Conservation (phyloP, 2,329 filamentous ascomycete genomes). For the Pseudofabraea citricarpa region DNA sequence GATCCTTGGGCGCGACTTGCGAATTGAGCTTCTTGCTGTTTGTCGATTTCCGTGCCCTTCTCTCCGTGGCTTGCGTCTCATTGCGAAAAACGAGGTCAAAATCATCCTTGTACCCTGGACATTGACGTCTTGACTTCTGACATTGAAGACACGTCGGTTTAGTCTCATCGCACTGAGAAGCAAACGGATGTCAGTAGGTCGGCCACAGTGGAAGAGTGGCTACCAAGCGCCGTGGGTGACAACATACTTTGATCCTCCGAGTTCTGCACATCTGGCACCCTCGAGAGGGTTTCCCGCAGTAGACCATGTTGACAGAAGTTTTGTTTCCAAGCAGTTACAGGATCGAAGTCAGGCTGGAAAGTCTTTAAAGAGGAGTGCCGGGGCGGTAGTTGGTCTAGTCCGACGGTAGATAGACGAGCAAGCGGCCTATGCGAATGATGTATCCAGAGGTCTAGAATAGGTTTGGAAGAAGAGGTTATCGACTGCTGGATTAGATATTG, state of each 20-base stretch:
- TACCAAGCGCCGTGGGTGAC: constrained; percentile 1
- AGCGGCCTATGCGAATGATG: too few species aligned
- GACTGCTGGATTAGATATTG: constrained; percentile 3
- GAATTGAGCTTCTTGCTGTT: constrained; percentile 42
- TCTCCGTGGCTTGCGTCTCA: constrained; percentile 64
- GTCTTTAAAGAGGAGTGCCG: too few species aligned
- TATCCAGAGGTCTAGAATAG: not conserved
- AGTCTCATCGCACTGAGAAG: constrained; percentile 57
- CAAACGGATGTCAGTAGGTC: constrained; percentile 9
- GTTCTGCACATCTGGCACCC: constrained; percentile 73
- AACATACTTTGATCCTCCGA: constrained; percentile 64
- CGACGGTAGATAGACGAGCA: too few species aligned
- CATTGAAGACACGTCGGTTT: constrained; percentile 64
- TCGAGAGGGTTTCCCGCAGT: constrained; percentile 60
- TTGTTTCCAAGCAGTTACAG: too few species aligned
- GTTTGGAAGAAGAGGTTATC: not conserved
- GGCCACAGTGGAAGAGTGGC: not conserved
- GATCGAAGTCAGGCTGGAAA: too few species aligned
- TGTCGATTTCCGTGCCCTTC: constrained; percentile 52
- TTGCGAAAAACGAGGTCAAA: constrained; percentile 70
- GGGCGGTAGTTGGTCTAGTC: too few species aligned
- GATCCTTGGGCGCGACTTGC: not conserved
- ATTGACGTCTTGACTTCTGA: constrained; percentile 56
- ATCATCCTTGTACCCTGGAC: constrained; percentile 65
- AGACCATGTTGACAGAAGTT: constrained; percentile 47